A percentile compares a stretch with the other conserved stretches of the same genome.
phyloP scores from a whole-genome alignment of 1,284 basidiomycete species.

The Neolentinus lepideus region DNA sequence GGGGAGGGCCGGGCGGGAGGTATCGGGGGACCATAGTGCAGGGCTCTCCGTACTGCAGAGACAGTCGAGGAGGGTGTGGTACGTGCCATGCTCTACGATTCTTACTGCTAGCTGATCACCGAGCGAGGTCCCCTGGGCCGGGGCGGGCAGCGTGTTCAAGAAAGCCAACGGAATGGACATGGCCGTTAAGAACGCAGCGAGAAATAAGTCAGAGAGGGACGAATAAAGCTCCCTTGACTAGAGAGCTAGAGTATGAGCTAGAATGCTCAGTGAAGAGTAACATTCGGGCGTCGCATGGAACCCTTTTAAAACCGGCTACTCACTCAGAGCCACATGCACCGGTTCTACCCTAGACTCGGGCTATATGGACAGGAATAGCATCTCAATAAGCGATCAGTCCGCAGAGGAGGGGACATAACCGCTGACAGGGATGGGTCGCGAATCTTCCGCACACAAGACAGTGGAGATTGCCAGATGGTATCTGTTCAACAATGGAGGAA shows the following conservation, averaged over 20 bases:
- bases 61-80: conserved; percentile 30
- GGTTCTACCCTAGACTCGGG: no score
- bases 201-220: not conserved
- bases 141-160: conserved; percentile 17
- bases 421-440: no score
- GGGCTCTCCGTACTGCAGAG: conserved; percentile 24
- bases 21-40: conserved; percentile 26
- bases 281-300: no score
- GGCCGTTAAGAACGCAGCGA: not conserved
- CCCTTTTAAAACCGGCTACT: no score
- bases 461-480: no score
- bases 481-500: no score
- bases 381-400: not conserved
- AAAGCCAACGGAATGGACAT: conserved; percentile 29
- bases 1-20: conserved; percentile 17
- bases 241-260: no score
- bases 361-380: no score
- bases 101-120: conserved; percentile 26
- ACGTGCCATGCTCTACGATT: conserved; percentile 20
- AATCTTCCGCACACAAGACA: no score
- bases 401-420: not conserved
- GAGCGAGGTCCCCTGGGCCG: conserved; percentile 21
- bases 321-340: not conserved
- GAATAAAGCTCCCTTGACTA: not conserved
- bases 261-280: no score